Conservation (phyloP, 2,329 filamentous ascomycete species). For the Neofusicoccum cordaticola region DNA sequence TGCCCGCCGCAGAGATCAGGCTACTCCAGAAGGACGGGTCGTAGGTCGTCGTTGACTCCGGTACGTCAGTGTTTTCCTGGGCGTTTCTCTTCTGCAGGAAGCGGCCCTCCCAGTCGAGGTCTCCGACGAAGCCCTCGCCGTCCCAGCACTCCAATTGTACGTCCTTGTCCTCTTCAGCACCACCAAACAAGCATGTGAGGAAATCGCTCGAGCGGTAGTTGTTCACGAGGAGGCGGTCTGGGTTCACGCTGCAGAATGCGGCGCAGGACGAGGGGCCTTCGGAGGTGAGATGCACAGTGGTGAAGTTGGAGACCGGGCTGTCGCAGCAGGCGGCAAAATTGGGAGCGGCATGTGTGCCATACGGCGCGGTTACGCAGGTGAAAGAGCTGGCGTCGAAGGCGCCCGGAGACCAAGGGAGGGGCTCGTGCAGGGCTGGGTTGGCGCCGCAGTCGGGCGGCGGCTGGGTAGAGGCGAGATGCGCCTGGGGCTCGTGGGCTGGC, state of each 20-base stretch:
- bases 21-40: slow-evolving; percentile 4
- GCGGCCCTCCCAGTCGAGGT: background rate
- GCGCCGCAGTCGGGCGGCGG: slow-evolving; percentile 2
- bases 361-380: background rate
- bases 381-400: background rate
- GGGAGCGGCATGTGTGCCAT: background rate
- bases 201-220: background rate
- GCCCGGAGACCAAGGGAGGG: background rate
- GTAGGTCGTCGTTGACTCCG: background rate
- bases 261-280: slow-evolving; percentile 3
- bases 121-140: background rate
- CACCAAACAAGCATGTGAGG: background rate
- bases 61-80: background rate
- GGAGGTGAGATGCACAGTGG: background rate
- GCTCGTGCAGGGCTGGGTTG: background rate
- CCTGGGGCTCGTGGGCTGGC: background rate
- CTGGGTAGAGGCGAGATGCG: background rate
- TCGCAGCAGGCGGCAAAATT: background rate
- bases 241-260: background rate
- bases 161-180: background rate
- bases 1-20: background rate
- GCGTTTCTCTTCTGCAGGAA: background rate
- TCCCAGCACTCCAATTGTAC: background rate
- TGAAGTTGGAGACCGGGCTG: background rate
- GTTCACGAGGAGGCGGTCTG: background rate